Evolutionary conservation across 2,329 filamentous ascomycete genomes (phyloP).

Genomic region (Acrocalymma vagum): DNA sequence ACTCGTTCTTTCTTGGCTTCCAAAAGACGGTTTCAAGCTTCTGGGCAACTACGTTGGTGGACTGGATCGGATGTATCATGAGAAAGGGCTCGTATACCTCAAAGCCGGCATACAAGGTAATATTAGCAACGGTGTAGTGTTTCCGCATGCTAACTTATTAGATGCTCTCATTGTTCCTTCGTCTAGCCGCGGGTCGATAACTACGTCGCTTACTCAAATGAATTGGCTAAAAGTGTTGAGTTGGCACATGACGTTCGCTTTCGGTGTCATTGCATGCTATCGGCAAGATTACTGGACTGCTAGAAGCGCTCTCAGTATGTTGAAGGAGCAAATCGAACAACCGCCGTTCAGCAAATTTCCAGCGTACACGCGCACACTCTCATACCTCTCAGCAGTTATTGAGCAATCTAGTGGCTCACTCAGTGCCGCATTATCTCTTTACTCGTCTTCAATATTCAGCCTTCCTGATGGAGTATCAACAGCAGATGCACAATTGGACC

Average conservation of each 20-base stretch:
- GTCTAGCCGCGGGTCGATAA: conserved; percentile 29
- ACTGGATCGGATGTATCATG: conserved; percentile 63
- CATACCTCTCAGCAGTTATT: conserved; percentile 79
- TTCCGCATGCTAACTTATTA: conserved; percentile 11
- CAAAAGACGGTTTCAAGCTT: conserved; percentile 66
- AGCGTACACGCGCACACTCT: conserved; percentile 62
- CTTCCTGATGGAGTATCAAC: conserved; percentile 49
- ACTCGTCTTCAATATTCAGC: conserved; percentile 68
- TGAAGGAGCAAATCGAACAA: conserved; percentile 45
- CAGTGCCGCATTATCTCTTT: conserved; percentile 71
- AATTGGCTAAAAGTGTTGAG: conserved; percentile 73
- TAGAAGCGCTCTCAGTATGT: conserved; percentile 25
- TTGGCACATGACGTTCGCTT: conserved; percentile 75
- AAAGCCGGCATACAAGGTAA: conserved; percentile 62
- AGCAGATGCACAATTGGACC: conserved; percentile 45
- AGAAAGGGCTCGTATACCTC: conserved; percentile 64
- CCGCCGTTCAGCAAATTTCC: conserved; percentile 50
- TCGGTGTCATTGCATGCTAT: conserved; percentile 73
- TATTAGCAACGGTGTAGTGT: too few species aligned
- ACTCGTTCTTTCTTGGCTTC: conserved; percentile 68
- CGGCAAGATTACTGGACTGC: conserved; percentile 72
- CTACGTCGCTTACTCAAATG: conserved; percentile 49
- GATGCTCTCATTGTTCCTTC: conserved; percentile 27
- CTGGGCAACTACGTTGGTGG: conserved; percentile 68
- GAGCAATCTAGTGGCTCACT: conserved; percentile 80